Evolutionary conservation across 768 basidiomycete species (phyloP), one percentile per base, ranked within the genome.

Genomic region (Mycena sanguinolenta): DNA sequence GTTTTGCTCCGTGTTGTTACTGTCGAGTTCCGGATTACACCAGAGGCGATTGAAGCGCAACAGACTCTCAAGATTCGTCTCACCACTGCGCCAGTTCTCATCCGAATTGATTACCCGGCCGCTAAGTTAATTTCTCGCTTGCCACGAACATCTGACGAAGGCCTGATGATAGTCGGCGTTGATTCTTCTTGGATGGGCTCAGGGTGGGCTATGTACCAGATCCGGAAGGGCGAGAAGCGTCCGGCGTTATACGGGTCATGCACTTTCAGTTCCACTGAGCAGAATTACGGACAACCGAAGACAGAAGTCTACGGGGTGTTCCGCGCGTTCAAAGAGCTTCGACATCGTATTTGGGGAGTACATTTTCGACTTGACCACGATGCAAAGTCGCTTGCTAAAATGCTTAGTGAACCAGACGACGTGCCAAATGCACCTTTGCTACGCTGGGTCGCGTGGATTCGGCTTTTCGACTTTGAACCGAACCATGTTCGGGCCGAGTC

Each of bases 291-390:
- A 0, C 82, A 84, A 65, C 75, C 82, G 0, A 84, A 85, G 60
- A 61, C 80, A 0, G 82, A 84, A 63, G 74, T 85, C 0, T 86
- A 82, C 54, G 81, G 83, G 0, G 55, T 84, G 0, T 84, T 77
- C 57, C 58, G 80, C 0, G 78, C 80, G 0, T 42, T 85, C 25
- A 78, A 77, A 39, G 76, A 75, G 2, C 50, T 80, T 0, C 71
- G 77, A 0, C 74, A 81, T 52, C 65, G 78, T 2, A 58, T 82
- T 5, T 81, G 76, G 76, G 82, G 80, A 12, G 64, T 79, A 1
- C 75, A 75, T 58, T 80, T 83, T 50, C 55, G 74, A 4, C 27
- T 83, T 0, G 79, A 85, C 58, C 77, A 80, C 4, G 80, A 85
- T 62, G 81, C 80, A 0, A 77, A 79, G 46, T 81, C 78, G 39